Base-by-base conservation (phyloP, 2,329 filamentous ascomycete genomes). In the Penicillium fuscoglaucum region DNA sequence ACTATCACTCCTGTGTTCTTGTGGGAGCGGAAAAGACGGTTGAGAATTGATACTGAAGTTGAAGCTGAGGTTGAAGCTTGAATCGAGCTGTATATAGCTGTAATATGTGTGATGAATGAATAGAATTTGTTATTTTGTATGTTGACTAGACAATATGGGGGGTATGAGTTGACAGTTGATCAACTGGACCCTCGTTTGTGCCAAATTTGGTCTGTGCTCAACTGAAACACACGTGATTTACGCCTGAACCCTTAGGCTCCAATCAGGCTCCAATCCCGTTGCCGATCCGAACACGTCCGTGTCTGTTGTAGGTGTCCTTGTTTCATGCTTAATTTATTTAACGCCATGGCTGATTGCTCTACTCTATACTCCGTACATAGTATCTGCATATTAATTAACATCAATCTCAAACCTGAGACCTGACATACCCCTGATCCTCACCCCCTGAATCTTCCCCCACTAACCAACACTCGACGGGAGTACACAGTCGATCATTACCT, bases 1-100 rank as follows among this genome's bases (percentile, higher is more conserved):
- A 71, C 70, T 6, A 67, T 75, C 35, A 64, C 64, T 10, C 66
- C 70, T 5, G 66, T 72, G 9, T 35, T 66, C 7, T 9, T 68
- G 15, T 43, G 49, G 39, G 61, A 61, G 40, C 47, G 49, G 39
- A 49, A 45, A 19, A 58, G 45, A 33, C 39, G 45, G 7, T 35
- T 26, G 29, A 37, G 21, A 19, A 26, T 17, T 26, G 37, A 21
- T 1, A 0, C 5, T 13, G 44, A 49, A 7, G 28, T 10, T 21
- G 44, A 49, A 7, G 28, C 15, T 21, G 44, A 49, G 8, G 37
- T 7, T 21, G 35, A 41, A 33, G 15, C 6, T 26, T 48, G 13
- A 43, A 19, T 24, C 4, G 10, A 2, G 33, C 3, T 31, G 15
- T 17, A 33, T 7, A 24, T 40, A 17, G 19, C 12, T 49, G 35